These are phyloP conservation scores for Phytomonas francai DNA, from an alignment of 208 protist species.

Conservation along the genomic window DNA sequence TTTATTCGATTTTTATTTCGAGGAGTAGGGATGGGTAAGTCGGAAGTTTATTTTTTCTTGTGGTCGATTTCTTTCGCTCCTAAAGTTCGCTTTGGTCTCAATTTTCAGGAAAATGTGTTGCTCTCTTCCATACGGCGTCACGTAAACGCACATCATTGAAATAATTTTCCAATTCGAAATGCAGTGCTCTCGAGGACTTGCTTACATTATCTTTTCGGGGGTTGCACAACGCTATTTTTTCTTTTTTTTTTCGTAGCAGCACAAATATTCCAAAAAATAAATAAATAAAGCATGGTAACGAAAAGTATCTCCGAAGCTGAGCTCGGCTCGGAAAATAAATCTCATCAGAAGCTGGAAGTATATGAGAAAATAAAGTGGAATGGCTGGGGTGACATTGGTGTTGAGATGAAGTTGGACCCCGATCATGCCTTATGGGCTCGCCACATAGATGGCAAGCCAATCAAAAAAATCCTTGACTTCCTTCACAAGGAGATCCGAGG, in stretches of 20 bases:
- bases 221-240: background rate
- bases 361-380: constrained; percentile 89
- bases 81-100: background rate
- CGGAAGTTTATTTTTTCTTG: background rate
- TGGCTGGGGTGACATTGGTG: constrained; percentile 67
- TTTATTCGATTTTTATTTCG: constrained; percentile 2
- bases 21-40: background rate
- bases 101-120: background rate
- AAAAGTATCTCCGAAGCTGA: constrained; percentile 8
- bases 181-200: background rate
- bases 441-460: constrained; percentile 70
- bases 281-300: constrained; percentile 9
- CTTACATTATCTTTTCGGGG: background rate
- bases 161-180: background rate
- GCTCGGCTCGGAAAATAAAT: background rate
- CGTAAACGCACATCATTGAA: background rate
- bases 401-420: constrained; percentile 61
- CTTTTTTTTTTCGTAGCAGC: constrained; percentile 5
- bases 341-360: constrained; percentile 22
- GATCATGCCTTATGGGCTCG: constrained; percentile 40
- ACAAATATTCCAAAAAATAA: background rate
- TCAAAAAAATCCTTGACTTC: constrained; percentile 75
- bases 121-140: background rate
- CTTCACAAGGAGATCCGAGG: constrained; percentile 69
- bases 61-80: constrained; percentile 10